Conservation (phyloP, 2,329 filamentous ascomycete species). For the Curvularia eragrostidis region DNA sequence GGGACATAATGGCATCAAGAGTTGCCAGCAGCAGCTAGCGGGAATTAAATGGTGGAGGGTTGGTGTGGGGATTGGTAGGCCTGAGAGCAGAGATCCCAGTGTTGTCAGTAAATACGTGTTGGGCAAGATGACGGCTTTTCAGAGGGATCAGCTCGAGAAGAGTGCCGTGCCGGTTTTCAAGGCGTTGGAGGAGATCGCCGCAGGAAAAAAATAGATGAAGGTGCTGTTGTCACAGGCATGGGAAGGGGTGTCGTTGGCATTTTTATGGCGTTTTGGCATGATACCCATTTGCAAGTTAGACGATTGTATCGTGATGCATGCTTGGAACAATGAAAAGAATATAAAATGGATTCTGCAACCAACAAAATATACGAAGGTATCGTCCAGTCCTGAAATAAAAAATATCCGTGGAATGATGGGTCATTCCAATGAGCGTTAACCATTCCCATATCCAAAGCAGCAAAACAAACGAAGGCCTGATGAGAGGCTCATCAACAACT, state of each 20-base stretch:
- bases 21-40: constrained; percentile 40
- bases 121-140: constrained; percentile 62
- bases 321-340: constrained; percentile 15
- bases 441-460: not conserved
- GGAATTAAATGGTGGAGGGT: constrained; percentile 63
- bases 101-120: constrained; percentile 82
- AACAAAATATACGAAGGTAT: constrained; percentile 28
- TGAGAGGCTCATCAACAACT: not conserved
- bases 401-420: constrained; percentile 9
- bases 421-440: not conserved
- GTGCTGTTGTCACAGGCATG: not conserved
- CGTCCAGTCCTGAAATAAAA: constrained; percentile 21
- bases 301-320: constrained; percentile 6
- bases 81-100: constrained; percentile 68
- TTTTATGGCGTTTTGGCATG: constrained; percentile 14
- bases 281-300: constrained; percentile 17
- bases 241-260: constrained; percentile 2
- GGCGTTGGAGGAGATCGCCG: constrained; percentile 60
- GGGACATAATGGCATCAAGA: constrained; percentile 58
- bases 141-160: constrained; percentile 55
- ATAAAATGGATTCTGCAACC: constrained; percentile 10
- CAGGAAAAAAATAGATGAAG: constrained; percentile 34
- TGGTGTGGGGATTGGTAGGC: constrained; percentile 87
- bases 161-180: constrained; percentile 58
- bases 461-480: not conserved